Evolutionary conservation across 2,329 filamentous ascomycete species (phyloP).

Genomic region (Nectriaceae sp.): DNA sequence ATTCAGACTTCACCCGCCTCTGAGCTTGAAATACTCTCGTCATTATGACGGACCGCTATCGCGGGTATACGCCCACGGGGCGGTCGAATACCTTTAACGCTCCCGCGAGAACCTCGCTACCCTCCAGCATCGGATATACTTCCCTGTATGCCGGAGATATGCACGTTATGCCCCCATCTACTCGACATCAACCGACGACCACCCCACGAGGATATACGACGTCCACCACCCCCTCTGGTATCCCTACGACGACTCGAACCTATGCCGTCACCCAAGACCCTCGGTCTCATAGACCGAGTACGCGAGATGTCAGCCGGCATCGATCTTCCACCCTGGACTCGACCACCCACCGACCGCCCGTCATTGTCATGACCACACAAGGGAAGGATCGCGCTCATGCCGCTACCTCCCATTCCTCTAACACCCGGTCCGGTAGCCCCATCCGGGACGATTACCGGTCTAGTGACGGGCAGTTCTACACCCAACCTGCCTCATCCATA

Average conservation of each 20-base stretch:
- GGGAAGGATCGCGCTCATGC: constrained; percentile 41
- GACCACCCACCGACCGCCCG: constrained; percentile 47
- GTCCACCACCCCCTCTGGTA: constrained; percentile 35
- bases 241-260: constrained; percentile 51
- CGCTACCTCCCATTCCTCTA: constrained; percentile 41
- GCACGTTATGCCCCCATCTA: constrained; percentile 50
- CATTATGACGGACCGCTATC: constrained; percentile 53
- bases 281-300: constrained; percentile 46
- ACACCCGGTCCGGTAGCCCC: constrained; percentile 45
- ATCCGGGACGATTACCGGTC: constrained; percentile 52
- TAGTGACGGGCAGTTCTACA: constrained; percentile 54
- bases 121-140: constrained; percentile 51
- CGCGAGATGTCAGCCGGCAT: constrained; percentile 49
- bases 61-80: constrained; percentile 40
- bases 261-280: constrained; percentile 59
- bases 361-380: constrained; percentile 59
- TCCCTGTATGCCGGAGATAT: constrained; percentile 55
- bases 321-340: constrained; percentile 57
- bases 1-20: too few relatives aligned
- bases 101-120: constrained; percentile 56
- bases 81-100: constrained; percentile 48
- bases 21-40: too few relatives aligned
- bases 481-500: constrained; percentile 60
- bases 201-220: constrained; percentile 36
- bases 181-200: constrained; percentile 32